These are phyloP conservation scores for Tulasnella sp. DNA, from an alignment of 768 basidiomycete species.

Conservation along the genomic window DNA sequence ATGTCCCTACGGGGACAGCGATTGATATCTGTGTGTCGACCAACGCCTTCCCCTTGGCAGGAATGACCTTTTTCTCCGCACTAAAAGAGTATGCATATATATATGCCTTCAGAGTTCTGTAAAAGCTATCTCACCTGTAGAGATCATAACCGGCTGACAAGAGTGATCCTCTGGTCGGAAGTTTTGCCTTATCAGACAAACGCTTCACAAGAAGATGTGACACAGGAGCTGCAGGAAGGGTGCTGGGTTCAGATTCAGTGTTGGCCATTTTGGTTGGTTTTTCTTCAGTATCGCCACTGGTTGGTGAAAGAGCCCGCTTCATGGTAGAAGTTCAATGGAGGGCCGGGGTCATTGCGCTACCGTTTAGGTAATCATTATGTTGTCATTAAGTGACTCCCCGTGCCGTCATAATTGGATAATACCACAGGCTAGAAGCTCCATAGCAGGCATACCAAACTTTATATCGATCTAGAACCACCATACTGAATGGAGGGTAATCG, in stretches of 20 bases:
- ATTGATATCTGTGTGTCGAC: conserved; percentile 86
- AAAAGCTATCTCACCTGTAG: conserved; percentile 45
- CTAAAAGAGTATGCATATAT: conserved; percentile 29
- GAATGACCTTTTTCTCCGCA: conserved; percentile 71
- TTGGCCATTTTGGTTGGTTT: background rate
- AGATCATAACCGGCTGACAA: conserved; percentile 92
- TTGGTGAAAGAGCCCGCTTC: conserved; percentile 2
- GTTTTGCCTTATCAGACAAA: conserved; percentile 62
- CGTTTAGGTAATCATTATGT: too few relatives aligned
- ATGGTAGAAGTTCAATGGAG: background rate
- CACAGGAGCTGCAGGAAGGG: background rate
- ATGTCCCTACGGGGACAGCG: conserved; percentile 85
- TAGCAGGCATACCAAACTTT: too few relatives aligned
- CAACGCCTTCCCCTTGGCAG: conserved; percentile 83
- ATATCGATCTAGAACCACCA: too few relatives aligned
- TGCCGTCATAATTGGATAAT: too few relatives aligned
- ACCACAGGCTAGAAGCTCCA: too few relatives aligned
- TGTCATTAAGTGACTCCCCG: too few relatives aligned
- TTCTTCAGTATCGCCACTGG: background rate
- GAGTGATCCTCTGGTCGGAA: conserved; percentile 77
- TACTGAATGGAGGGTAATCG: too few relatives aligned
- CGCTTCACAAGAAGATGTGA: conserved; percentile 61
- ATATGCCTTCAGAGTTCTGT: background rate
- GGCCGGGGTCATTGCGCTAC: too few relatives aligned
- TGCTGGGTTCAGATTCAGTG: background rate